Evolutionary conservation across 2,329 filamentous ascomycete species (phyloP).

Genomic region (Stenocarpella maydis): DNA sequence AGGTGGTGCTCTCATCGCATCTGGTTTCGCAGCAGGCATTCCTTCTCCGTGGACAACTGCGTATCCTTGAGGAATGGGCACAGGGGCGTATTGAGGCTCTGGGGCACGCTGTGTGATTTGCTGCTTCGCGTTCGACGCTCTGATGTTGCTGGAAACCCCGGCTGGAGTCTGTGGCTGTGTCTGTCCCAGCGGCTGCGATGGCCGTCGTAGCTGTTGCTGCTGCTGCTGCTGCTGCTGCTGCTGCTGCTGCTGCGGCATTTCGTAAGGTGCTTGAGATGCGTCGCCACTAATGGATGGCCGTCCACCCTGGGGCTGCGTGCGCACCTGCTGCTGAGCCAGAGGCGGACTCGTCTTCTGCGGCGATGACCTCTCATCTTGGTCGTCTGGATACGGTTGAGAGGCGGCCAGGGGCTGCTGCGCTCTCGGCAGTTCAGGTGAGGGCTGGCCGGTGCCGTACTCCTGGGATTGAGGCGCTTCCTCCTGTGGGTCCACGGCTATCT

Average conservation of each 20-base stretch:
- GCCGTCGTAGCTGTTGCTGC: conserved; percentile 33
- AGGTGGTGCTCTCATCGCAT: conserved; percentile 31
- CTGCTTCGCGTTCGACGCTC: conserved; percentile 31
- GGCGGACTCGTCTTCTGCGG: conserved; percentile 31
- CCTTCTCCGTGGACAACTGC: conserved; percentile 49
- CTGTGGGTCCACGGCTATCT: conserved; percentile 28
- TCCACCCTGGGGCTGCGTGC: conserved; percentile 26
- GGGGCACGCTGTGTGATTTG: conserved; percentile 19
- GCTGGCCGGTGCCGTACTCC: conserved; percentile 11
- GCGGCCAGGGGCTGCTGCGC: conserved; percentile 10
- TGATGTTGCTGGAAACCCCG: neutral
- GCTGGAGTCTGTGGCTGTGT: conserved; percentile 9
- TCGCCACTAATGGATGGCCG: conserved; percentile 29
- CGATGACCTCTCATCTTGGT: conserved; percentile 37
- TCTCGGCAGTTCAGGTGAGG: conserved; percentile 11
- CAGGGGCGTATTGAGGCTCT: conserved; percentile 48
- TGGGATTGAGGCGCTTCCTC: conserved; percentile 28
- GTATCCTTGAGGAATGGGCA: conserved; percentile 50
- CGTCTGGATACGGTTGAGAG: conserved; percentile 34
- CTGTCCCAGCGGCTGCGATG: conserved; percentile 18
- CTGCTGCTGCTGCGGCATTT: conserved; percentile 29
- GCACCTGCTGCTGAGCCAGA: conserved; percentile 33
- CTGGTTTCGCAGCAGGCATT: conserved; percentile 41
- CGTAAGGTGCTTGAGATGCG: conserved; percentile 11
- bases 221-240: conserved; percentile 41